Conservation (phyloP, 2,329 filamentous ascomycete species). For the Colletotrichum sp. region DNA sequence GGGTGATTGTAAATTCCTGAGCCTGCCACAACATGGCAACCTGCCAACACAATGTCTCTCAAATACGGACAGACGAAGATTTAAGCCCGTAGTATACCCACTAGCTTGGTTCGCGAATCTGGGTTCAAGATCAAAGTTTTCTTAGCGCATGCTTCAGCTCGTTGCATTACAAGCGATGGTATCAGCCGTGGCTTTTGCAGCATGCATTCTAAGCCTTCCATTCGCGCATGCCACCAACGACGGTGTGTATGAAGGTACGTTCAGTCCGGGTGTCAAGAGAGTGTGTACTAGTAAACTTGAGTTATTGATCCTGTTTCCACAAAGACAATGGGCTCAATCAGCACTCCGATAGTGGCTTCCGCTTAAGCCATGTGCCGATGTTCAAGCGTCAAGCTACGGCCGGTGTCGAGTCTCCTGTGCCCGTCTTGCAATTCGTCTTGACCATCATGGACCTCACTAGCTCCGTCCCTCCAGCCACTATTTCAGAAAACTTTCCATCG, state of each 20-base stretch:
- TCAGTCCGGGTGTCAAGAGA: rapidly evolving
- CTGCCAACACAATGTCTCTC: neutral
- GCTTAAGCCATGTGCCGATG: neutral
- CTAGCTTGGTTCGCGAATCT: neutral
- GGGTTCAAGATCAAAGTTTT: rapidly evolving
- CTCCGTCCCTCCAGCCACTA: neutral
- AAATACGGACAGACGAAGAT: neutral
- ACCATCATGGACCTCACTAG: neutral
- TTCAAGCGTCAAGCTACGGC: neutral
- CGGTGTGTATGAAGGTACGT: neutral
- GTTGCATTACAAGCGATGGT: neutral
- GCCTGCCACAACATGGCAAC: neutral
- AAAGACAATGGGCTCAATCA: neutral
- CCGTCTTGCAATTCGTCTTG: neutral
- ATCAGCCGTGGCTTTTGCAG: neutral
- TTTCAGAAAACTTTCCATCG: neutral
- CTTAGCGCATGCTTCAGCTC: neutral
- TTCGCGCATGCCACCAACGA: neutral
- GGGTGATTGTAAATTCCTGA: neutral
- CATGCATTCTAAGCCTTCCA: neutral
- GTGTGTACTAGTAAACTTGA: rapidly evolving
- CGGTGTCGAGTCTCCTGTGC: neutral
- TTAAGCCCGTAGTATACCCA: neutral
- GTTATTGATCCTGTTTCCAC: neutral
- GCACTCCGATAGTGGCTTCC: neutral